Percentiles rank a stretch among this genome's conserved stretches.
Evolutionary conservation across 2,329 filamentous ascomycete genomes (phyloP).

Genomic region (Colletotrichum sp.): DNA sequence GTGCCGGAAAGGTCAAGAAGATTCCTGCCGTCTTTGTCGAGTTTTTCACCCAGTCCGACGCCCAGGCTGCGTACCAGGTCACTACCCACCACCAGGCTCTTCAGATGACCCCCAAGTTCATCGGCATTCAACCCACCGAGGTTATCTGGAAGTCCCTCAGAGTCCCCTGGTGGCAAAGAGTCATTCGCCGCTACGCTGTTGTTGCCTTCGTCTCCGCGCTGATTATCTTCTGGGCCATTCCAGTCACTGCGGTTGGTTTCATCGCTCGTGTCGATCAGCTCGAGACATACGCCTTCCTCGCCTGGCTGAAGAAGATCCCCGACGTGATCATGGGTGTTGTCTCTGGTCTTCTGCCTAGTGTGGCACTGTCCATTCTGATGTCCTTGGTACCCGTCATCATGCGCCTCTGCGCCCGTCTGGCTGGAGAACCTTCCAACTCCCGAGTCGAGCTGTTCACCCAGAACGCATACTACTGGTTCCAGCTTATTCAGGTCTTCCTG

Average conservation of each 20-base stretch:
- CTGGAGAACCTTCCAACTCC: slow-evolving; percentile 81
- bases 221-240: slow-evolving; percentile 85
- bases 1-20: slow-evolving; percentile 66
- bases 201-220: slow-evolving; percentile 76
- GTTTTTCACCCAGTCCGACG: slow-evolving; percentile 81
- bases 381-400: slow-evolving; percentile 84
- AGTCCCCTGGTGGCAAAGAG: slow-evolving; percentile 85
- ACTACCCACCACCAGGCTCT: slow-evolving; percentile 86
- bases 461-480: slow-evolving; percentile 89
- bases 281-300: slow-evolving; percentile 68
- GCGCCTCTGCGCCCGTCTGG: slow-evolving; percentile 74
- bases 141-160: slow-evolving; percentile 87
- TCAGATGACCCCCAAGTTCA: slow-evolving; percentile 85
- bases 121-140: slow-evolving; percentile 82
- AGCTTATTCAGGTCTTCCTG: slow-evolving; percentile 90
- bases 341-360: slow-evolving; percentile 81
- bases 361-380: slow-evolving; percentile 84
- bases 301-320: slow-evolving; percentile 76
- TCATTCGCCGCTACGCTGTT: slow-evolving; percentile 74
- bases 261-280: slow-evolving; percentile 85
- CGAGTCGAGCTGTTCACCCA: slow-evolving; percentile 88
- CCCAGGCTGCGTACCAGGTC: slow-evolving; percentile 86
- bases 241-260: slow-evolving; percentile 79
- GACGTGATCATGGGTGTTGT: slow-evolving; percentile 77
- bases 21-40: slow-evolving; percentile 88